phyloP scores from a whole-genome alignment of 2,329 filamentous ascomycete genomes.

The Rosellinia necatrix region DNA sequence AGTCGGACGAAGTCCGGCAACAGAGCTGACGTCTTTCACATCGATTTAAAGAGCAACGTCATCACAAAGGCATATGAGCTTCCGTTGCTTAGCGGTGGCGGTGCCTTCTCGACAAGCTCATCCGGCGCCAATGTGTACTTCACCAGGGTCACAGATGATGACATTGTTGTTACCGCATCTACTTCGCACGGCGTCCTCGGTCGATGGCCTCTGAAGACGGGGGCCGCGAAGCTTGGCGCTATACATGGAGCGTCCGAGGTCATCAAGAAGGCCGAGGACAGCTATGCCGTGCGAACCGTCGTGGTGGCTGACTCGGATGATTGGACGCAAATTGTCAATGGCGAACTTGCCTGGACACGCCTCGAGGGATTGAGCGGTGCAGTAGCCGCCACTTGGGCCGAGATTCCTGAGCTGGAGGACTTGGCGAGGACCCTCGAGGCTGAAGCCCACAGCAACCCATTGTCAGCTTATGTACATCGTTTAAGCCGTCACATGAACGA shows the following conservation, averaged over 20 bases:
- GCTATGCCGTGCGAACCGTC: conserved; percentile 79
- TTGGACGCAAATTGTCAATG: conserved; percentile 84
- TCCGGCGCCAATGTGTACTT: conserved; percentile 86
- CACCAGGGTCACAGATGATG: conserved; percentile 76
- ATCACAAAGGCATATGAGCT: conserved; percentile 81
- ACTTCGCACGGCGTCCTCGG: conserved; percentile 76
- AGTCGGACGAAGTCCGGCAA: conserved; percentile 71
- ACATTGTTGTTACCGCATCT: conserved; percentile 76
- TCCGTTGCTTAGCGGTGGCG: conserved; percentile 69
- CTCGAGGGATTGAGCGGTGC: conserved; percentile 81
- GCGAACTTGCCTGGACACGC: conserved; percentile 77
- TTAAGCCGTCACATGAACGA: conserved; percentile 81
- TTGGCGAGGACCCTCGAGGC: conserved; percentile 81
- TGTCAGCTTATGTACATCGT: conserved; percentile 85
- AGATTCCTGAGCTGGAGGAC: conserved; percentile 72
- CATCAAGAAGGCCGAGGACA: conserved; percentile 68
- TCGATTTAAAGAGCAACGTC: conserved; percentile 70
- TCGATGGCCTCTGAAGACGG: conserved; percentile 67
- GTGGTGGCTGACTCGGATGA: conserved; percentile 70
- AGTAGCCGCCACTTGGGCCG: conserved; percentile 80
- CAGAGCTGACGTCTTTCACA: conserved; percentile 85
- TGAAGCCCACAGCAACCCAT: conserved; percentile 80
- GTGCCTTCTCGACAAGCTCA: conserved; percentile 79
- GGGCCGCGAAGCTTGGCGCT: conserved; percentile 49
- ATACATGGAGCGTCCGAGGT: conserved; percentile 81